These are phyloP conservation scores for Suhomyces prunicola DNA, from an alignment of 805 yeast genomes.

Conservation along the genomic window DNA sequence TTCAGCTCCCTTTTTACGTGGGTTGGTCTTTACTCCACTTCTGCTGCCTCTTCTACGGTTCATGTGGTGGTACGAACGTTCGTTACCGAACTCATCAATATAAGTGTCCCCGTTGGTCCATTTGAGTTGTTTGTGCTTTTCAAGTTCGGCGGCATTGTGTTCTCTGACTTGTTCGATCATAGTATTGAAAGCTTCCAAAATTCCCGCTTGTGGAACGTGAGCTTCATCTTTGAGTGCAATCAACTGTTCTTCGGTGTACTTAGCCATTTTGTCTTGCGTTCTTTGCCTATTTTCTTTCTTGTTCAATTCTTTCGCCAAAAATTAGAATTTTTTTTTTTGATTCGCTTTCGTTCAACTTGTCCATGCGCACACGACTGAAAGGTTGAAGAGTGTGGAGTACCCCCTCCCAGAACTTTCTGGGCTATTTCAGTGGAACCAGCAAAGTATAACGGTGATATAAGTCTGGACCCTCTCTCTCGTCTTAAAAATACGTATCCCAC, in stretches of 20 bases:
- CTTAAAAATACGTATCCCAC: neutral
- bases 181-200: constrained; percentile 60
- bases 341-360: neutral
- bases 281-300: neutral
- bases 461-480: neutral
- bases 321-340: neutral
- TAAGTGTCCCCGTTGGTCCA: constrained; percentile 43
- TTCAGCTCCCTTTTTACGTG: constrained; percentile 54
- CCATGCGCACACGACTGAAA: constrained; percentile 1
- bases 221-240: constrained; percentile 55
- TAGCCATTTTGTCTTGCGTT: constrained; percentile 36
- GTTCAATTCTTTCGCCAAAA: neutral
- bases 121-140: constrained; percentile 23
- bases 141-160: constrained; percentile 30
- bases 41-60: constrained; percentile 64
- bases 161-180: constrained; percentile 66
- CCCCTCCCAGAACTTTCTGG: too few relatives aligned
- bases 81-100: constrained; percentile 44
- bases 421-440: too few relatives aligned
- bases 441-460: neutral
- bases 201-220: constrained; percentile 58
- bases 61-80: constrained; percentile 44
- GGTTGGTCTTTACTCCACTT: constrained; percentile 44
- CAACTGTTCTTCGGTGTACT: constrained; percentile 72
- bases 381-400: neutral